phyloP scores from a whole-genome alignment of 495 filamentous ascomycete species.

The Neurospora africana region DNA sequence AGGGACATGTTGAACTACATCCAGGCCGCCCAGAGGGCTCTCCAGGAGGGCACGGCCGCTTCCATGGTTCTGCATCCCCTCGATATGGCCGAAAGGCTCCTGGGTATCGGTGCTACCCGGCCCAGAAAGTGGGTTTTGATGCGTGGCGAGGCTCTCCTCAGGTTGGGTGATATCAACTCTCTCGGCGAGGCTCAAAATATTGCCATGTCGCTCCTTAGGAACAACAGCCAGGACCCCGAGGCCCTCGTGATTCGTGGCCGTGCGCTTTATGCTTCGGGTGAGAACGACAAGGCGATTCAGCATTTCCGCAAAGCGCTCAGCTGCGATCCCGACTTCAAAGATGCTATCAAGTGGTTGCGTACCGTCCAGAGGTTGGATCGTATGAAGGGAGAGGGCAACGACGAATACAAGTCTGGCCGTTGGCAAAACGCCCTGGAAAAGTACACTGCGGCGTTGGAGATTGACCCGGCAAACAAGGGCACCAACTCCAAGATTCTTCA shows the following conservation, averaged over 20 bases:
- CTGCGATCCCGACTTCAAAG: conserved; percentile 86
- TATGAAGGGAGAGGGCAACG: conserved; percentile 90
- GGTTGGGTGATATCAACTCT: conserved; percentile 82
- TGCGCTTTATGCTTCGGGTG: conserved; percentile 79
- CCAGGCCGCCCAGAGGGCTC: conserved; percentile 64
- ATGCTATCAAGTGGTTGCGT: conserved; percentile 70
- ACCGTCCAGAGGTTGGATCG: conserved; percentile 83
- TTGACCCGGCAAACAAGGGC: conserved; percentile 84
- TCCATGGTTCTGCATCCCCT: conserved; percentile 90
- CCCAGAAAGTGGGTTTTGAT: conserved; percentile 90
- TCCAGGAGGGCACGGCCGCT: conserved; percentile 60
- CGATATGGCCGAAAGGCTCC: conserved; percentile 70
- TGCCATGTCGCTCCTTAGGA: conserved; percentile 72
- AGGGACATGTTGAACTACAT: conserved; percentile 77
- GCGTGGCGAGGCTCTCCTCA: conserved; percentile 87
- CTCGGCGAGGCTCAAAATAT: conserved; percentile 87
- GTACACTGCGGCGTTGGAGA: conserved; percentile 72
- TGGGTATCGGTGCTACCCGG: conserved; percentile 61
- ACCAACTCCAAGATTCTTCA: conserved; percentile 90
- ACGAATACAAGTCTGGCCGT: conserved; percentile 73
- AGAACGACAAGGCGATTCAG: conserved; percentile 90
- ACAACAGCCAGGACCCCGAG: conserved; percentile 86
- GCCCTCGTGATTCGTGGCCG: conserved; percentile 82
- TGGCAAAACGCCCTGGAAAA: conserved; percentile 71
- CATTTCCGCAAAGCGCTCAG: conserved; percentile 81